A percentile compares a stretch with the other conserved stretches of the same genome.
Evolutionary conservation across 495 filamentous ascomycete species (phyloP).

Genomic region (Rostrohypoxylon terebratum): DNA sequence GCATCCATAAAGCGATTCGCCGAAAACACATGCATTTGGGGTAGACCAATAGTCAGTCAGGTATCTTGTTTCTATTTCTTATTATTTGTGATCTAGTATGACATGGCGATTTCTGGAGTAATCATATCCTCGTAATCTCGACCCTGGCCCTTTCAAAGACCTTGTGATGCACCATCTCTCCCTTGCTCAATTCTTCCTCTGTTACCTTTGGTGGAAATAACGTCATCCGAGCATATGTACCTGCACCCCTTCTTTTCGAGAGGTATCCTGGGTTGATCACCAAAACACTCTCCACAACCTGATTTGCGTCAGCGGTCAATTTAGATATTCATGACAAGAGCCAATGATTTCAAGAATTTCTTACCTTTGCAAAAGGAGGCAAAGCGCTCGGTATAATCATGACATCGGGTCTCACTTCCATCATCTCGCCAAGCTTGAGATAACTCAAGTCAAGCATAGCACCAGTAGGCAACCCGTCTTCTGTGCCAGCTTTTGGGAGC

Average conservation of each 20-base stretch:
- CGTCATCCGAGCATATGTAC: conserved; percentile 82
- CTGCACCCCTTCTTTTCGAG: conserved; percentile 82
- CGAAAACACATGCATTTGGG: neutral
- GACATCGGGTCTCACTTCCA: conserved; percentile 85
- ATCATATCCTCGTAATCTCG: conserved; percentile 81
- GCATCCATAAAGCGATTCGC: neutral
- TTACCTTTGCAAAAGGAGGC: conserved; percentile 87
- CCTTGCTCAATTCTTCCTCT: conserved; percentile 66
- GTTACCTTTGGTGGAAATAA: conserved; percentile 71
- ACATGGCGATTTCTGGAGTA: neutral
- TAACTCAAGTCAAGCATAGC: conserved; percentile 84
- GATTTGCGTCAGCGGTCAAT: conserved; percentile 30
- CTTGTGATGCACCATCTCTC: conserved; percentile 73
- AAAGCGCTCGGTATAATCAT: conserved; percentile 85
- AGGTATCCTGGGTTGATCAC: conserved; percentile 89
- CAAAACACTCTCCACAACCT: conserved; percentile 87
- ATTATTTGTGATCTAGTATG: neutral
- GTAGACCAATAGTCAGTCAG: neutral
- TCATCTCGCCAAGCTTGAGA: conserved; percentile 89
- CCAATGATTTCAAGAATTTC: conserved; percentile 48
- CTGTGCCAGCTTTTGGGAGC: conserved; percentile 71
- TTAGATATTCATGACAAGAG: neutral
- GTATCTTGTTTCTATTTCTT: neutral
- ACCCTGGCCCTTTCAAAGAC: conserved; percentile 86
- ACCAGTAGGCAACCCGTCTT: conserved; percentile 72